Evolutionary conservation across 306 rosid genomes (phyloP).

Genomic region (Psophocarpus tetragonolobus): DNA sequence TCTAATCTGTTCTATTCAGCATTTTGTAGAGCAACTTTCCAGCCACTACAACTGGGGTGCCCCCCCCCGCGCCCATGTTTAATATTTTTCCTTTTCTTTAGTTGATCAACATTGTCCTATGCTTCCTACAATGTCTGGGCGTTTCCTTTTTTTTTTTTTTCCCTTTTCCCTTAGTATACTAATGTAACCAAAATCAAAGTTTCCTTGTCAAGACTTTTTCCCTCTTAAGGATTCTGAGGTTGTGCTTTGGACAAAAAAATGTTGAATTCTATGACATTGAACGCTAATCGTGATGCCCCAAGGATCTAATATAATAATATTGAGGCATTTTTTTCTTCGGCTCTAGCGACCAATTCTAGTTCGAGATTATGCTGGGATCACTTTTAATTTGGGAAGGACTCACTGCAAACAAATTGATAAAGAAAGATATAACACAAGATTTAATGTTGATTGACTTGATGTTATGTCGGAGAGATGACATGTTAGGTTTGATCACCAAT

Average conservation of each 20-base stretch:
- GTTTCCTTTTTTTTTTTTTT: background rate
- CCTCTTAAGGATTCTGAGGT: too few relatives aligned
- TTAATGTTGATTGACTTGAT: background rate
- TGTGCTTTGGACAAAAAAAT: background rate
- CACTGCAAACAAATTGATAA: background rate
- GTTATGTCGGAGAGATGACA: too few relatives aligned
- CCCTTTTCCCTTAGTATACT: background rate
- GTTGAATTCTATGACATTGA: background rate
- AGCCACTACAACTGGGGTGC: background rate
- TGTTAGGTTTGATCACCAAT: too few relatives aligned
- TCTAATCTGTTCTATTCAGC: background rate
- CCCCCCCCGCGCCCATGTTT: background rate
- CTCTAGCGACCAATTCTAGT: background rate
- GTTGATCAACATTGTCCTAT: background rate
- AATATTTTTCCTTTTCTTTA: conserved; percentile 1
- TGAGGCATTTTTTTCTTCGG: too few relatives aligned
- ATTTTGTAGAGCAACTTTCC: conserved; percentile 17
- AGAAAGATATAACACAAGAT: background rate
- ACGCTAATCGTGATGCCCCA: background rate
- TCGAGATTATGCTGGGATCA: background rate
- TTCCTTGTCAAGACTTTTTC: conserved; percentile 27
- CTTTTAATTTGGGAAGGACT: background rate
- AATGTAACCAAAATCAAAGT: conserved; percentile 7
- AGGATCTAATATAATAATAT: background rate
- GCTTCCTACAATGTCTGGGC: background rate